Evolutionary conservation across 768 basidiomycete species (phyloP).

Genomic region (Boletus sensibilis): DNA sequence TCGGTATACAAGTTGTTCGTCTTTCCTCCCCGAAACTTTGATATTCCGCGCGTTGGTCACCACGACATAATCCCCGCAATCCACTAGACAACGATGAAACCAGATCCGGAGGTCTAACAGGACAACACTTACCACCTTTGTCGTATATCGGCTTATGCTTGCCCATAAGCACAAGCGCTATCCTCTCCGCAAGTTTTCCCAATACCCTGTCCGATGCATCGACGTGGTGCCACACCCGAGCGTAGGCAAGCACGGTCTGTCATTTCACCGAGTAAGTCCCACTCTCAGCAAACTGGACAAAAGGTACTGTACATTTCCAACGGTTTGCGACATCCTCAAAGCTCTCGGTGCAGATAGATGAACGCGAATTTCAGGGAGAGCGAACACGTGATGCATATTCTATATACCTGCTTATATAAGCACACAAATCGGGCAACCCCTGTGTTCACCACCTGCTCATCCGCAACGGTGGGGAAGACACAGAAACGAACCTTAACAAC

Average conservation of each 20-base stretch:
- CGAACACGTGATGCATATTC: background rate
- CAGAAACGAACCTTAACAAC: too few relatives aligned
- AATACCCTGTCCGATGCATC: conserved; percentile 89
- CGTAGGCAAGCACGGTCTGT: conserved; percentile 93
- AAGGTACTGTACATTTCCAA: conserved; percentile 64
- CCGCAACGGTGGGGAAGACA: too few relatives aligned
- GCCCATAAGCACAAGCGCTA: conserved; percentile 96
- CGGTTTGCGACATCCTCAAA: conserved; percentile 70
- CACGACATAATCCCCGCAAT: conserved; percentile 97
- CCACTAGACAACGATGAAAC: conserved; percentile 51
- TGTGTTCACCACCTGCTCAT: too few relatives aligned
- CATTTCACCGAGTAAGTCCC: background rate
- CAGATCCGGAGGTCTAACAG: background rate
- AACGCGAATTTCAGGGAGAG: background rate
- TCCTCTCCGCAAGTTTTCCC: conserved; percentile 91
- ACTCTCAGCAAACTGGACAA: background rate
- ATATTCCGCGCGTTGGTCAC: conserved; percentile 87
- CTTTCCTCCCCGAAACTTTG: conserved; percentile 87
- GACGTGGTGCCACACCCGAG: conserved; percentile 95
- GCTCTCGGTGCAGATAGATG: background rate
- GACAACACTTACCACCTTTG: conserved; percentile 64
- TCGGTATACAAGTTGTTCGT: conserved; percentile 80
- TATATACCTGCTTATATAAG: background rate
- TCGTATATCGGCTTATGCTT: conserved; percentile 99
- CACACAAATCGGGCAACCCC: background rate